A percentile compares a stretch with the other conserved stretches of the same genome.
These are phyloP conservation scores for Colletotrichum sojae DNA, from an alignment of 2,329 filamentous ascomycete species.

Conservation along the genomic window DNA sequence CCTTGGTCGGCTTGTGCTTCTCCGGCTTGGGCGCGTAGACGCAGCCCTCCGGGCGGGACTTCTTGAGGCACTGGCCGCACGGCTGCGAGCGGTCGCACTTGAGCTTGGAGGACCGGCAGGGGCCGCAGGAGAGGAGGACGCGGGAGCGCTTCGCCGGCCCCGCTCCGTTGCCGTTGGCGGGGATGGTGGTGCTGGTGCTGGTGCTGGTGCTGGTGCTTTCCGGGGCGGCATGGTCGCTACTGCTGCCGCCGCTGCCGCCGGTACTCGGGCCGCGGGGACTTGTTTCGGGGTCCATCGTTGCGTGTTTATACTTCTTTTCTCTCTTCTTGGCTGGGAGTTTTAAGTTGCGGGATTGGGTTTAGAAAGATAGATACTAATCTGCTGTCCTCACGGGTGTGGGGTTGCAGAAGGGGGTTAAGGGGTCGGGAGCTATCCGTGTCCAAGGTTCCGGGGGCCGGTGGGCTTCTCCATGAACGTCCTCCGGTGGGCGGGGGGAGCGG, in stretches of 20 bases:
- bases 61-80: conserved; percentile 67
- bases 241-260: not conserved
- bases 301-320: not conserved
- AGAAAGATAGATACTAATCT: too few relatives aligned
- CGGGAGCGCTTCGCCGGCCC: conserved; percentile 59
- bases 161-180: not conserved
- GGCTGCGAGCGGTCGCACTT: conserved; percentile 69
- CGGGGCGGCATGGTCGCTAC: conserved; percentile 4
- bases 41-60: conserved; percentile 61
- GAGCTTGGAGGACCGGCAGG: conserved; percentile 68
- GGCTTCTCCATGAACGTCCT: too few relatives aligned
- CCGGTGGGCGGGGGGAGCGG: too few relatives aligned
- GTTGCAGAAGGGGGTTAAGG: too few relatives aligned
- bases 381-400: too few relatives aligned
- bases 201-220: too few relatives aligned
- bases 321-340: not conserved
- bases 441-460: too few relatives aligned
- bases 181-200: too few relatives aligned
- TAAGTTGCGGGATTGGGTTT: too few relatives aligned
- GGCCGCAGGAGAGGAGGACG: conserved; percentile 66
- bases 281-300: conserved; percentile 1
- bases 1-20: conserved; percentile 58
- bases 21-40: conserved; percentile 63
- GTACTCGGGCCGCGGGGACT: conserved; percentile 7
- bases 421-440: too few relatives aligned